These are phyloP conservation scores for Dalbergia cochinchinensis DNA, from an alignment of 306 rosid species.

Conservation along the genomic window DNA sequence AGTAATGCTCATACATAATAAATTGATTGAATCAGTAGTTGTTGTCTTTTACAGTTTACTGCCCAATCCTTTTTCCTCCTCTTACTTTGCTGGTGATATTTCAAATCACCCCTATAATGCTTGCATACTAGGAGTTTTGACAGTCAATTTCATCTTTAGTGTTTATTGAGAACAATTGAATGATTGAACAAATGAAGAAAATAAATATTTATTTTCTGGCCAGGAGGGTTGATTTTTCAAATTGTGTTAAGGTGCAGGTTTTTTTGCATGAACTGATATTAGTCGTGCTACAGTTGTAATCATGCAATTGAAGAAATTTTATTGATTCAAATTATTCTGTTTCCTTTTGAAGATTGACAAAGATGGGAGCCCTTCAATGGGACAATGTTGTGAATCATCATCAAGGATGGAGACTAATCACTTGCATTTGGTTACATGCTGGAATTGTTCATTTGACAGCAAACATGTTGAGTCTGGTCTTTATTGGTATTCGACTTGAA, in stretches of 20 bases:
- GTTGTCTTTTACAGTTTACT: not conserved
- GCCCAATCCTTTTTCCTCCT: not conserved
- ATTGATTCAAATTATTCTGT: not conserved
- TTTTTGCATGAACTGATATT: conserved; percentile 1
- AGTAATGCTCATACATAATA: not conserved
- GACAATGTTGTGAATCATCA: conserved; percentile 63
- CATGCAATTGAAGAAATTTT: not conserved
- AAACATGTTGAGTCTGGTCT: conserved; percentile 80
- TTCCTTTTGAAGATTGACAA: conserved; percentile 65
- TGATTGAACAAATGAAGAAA: not conserved
- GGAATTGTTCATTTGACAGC: conserved; percentile 80
- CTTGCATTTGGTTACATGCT: conserved; percentile 93
- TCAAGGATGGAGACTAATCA: conserved; percentile 90
- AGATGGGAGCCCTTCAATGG: conserved; percentile 80
- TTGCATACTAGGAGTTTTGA: not conserved
- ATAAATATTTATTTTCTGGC: not conserved
- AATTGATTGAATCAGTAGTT: conserved; percentile 25
- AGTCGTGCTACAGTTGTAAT: not conserved
- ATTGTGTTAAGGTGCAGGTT: not conserved
- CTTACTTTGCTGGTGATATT: not conserved
- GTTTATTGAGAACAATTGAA: not conserved
- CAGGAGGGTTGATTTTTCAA: not conserved
- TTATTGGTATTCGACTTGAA: conserved; percentile 89
- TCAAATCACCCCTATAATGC: not conserved
- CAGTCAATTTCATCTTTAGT: not conserved